These are phyloP conservation scores for Wakefieldia striispora DNA, from an alignment of 768 basidiomycete species.

Conservation along the genomic window DNA sequence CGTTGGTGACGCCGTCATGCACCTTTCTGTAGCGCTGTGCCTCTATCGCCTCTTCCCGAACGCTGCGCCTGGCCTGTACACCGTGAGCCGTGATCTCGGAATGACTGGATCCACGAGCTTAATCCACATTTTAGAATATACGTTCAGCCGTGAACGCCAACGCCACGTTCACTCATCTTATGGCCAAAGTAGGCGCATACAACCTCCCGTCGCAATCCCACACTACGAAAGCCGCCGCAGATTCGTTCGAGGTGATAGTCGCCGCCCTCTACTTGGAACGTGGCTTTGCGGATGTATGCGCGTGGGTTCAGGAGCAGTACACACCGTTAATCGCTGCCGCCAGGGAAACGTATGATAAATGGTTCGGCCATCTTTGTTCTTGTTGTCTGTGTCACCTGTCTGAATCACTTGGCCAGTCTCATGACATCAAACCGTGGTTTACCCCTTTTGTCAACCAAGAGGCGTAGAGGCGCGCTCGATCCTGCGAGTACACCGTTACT, in stretches of 20 bases:
- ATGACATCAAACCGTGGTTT: background rate
- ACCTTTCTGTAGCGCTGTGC: conserved; percentile 39
- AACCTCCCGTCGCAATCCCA: conserved; percentile 19
- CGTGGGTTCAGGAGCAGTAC: conserved; percentile 40
- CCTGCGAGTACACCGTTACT: conserved; percentile 5
- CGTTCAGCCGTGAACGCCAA: conserved; percentile 32
- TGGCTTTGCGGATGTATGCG: conserved; percentile 36
- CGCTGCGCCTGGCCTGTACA: conserved; percentile 34
- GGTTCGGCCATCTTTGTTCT: conserved; percentile 13
- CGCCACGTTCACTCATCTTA: conserved; percentile 37
- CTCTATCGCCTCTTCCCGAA: conserved; percentile 36
- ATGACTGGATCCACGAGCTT: background rate
- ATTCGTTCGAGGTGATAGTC: conserved; percentile 47
- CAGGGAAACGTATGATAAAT: conserved; percentile 26
- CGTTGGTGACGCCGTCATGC: conserved; percentile 47
- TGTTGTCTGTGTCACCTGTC: background rate
- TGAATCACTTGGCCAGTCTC: conserved; percentile 16
- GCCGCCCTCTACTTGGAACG: conserved; percentile 42
- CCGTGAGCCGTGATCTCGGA: conserved; percentile 24
- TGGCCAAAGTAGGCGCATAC: conserved; percentile 34
- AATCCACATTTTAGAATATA: conserved; percentile 17
- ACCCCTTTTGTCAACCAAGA: conserved; percentile 13
- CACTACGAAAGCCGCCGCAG: conserved; percentile 40
- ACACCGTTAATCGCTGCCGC: conserved; percentile 36
- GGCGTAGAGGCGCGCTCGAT: conserved; percentile 3